Evolutionary conservation across 768 basidiomycete species (phyloP).

Genomic region (Mrakia gelida): DNA sequence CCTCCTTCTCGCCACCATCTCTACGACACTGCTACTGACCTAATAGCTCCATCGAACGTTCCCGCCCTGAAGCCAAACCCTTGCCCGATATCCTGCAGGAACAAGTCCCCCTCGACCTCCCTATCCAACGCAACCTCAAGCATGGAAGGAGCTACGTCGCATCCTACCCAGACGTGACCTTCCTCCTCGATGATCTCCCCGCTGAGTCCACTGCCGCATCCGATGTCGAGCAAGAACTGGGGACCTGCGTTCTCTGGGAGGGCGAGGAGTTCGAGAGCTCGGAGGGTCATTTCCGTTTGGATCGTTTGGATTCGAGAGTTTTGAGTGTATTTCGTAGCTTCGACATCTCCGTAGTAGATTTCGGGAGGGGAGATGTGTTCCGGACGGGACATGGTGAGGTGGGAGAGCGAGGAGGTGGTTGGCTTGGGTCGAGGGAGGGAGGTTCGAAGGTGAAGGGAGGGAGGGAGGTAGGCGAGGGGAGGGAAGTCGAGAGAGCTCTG

Average conservation of each 20-base stretch:
- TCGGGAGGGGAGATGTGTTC: slow-evolving; percentile 85
- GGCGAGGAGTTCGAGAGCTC: slow-evolving; percentile 85
- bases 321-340: slow-evolving; percentile 93
- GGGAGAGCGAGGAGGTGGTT: not conserved
- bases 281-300: slow-evolving; percentile 94
- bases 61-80: slow-evolving; percentile 96
- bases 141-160: slow-evolving; percentile 96
- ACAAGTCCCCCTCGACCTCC: slow-evolving; percentile 92
- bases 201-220: slow-evolving; percentile 92
- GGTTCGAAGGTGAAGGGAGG: not conserved
- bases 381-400: slow-evolving; percentile 67
- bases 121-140: slow-evolving; percentile 93
- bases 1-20: not conserved
- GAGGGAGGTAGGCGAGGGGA: not conserved
- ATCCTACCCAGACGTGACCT: slow-evolving; percentile 87
- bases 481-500: too few relatives aligned
- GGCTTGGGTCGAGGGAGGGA: not conserved
- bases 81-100: slow-evolving; percentile 95
- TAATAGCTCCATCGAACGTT: slow-evolving; percentile 95
- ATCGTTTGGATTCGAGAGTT: slow-evolving; percentile 95
- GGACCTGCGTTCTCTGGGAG: slow-evolving; percentile 67
- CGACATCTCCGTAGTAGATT: slow-evolving; percentile 92
- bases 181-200: slow-evolving; percentile 95
- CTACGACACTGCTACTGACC: slow-evolving; percentile 49
- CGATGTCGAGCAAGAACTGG: slow-evolving; percentile 86